phyloP scores from a whole-genome alignment of 169 alveolate species.

The Ichthyophthirius multifiliis region DNA sequence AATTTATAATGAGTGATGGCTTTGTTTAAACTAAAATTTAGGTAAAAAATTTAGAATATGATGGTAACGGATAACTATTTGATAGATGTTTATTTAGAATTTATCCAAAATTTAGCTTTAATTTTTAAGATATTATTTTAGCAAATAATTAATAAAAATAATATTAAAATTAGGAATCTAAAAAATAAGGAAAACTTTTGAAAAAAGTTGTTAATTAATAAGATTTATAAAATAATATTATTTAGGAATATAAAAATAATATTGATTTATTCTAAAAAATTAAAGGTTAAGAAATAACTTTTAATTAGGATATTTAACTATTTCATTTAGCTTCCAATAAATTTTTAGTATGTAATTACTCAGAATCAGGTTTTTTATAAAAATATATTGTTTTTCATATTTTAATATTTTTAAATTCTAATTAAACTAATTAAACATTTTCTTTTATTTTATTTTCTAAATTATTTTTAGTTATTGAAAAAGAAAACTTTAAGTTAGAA shows the following conservation, averaged over 20 bases:
- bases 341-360: not conserved
- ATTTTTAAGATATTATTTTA: no score
- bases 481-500: slow-evolving; percentile 1
- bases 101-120: not conserved
- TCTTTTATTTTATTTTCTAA: no score
- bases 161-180: no score
- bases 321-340: not conserved
- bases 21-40: not conserved
- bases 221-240: not conserved
- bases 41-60: not conserved
- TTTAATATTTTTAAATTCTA: no score
- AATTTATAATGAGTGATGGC: slow-evolving; percentile 9
- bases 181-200: no score
- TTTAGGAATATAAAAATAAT: slow-evolving; percentile 2
- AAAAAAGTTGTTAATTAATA: no score
- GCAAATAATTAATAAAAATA: no score
- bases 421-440: no score
- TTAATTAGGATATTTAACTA: not conserved
- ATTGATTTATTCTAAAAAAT: not conserved
- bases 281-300: not conserved
- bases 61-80: not conserved
- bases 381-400: no score
- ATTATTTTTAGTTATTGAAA: no score
- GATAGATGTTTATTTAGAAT: slow-evolving; percentile 3
- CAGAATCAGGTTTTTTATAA: not conserved